Evolutionary conservation across 495 filamentous ascomycete genomes (phyloP), one percentile per base, ranked within the genome.

Genomic region (Tricharina praecox): DNA sequence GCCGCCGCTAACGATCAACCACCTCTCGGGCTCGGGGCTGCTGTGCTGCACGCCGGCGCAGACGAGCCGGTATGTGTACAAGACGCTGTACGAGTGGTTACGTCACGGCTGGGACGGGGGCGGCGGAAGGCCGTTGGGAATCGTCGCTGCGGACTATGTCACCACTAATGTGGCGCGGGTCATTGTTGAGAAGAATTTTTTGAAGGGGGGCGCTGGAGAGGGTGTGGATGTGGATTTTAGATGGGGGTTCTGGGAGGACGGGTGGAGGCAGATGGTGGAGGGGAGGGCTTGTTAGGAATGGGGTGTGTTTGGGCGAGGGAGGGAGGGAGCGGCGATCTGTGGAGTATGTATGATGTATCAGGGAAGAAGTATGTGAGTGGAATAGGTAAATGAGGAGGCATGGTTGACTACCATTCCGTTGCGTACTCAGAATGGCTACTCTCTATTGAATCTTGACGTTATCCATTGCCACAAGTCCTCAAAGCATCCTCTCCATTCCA

Each of bases 171-270:
- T 43, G 2, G 11, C 20, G 7, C 24, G 40, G 24, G 5, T 26
- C 21, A 26, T 43, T 26, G 23, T 43, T 4, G 40, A 43, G 40
- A 43, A 43, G 23, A 43, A 43, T 11, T 43, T 24, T 24, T n/a
- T 43, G 40, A 18, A 43, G 18, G 24, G 40, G 24, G 40, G 40
- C 2, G 40, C 40, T 18, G 24, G 21, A 20, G 40, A 43, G 40
- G 21, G 20, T 11, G 40, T 10, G 5, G 18, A 25, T 10, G 24
- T 43, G 13, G 40, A 43, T 43, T 43, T 24, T 24, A 1, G 18
- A 20, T 43, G 40, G 40, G 40, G 24, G 9, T 25, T 2, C 5
- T 43, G 40, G 40, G 26, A 2, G 13, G 19, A 25, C 20, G 40
- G 40, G 20, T 43, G n/a, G n/a, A n/a, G n/a, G n/a, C n/a, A n/a